Evolutionary conservation across 129 eudicot species (phyloP), one percentile per base, ranked within the genome.

Genomic region (Gnaphalium uliginosum): DNA sequence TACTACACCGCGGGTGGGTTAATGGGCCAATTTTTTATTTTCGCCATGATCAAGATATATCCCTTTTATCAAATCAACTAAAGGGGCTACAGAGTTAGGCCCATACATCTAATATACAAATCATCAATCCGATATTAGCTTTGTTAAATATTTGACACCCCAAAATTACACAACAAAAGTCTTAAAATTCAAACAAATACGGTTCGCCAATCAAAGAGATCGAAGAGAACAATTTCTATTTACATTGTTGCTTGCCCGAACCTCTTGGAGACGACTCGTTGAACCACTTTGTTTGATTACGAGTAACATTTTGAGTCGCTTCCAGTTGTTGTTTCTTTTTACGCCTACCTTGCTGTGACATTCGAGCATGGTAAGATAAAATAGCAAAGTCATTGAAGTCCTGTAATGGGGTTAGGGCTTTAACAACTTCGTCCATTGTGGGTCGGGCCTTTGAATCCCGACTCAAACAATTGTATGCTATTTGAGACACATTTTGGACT

Each of bases 361-460:
- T 80, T 33, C 98, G 92, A 0, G 89, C 71, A 64, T 93, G 96
- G 66, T 86, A 85, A n/a, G 95, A 88, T 43, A 88, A 51, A 69
- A 90, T 86, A 5, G 98, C 98, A 1, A 86, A 85, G 77, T 90
- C 98, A 23, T 90, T 93, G 22, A 90, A 85, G 50, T 85, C 92
- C 65, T 88, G 96, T 24, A 93, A 79, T 11, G 93, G 96, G 33
- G 85, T 82, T 4, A 93, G 85, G 39, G 84, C 88, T 84, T 87
- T 93, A 15, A 93, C 93, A 24, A 90, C 77, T 79, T 93, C 97
- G 33, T 93, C 98, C 97, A 90, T 93, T 4, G 89, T 64, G 48
- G 98, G 98, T 2, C 98, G 98, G 51, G 96, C 84, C 69, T 93
- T 93, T 22, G 98, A 85, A 74, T 93, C 98, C 73, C 96, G 71